Evolutionary conservation across 371 early-diverging fungal genomes (phyloP), one percentile per base, ranked within the genome.

Genomic region (Apophysomyces elegans): DNA sequence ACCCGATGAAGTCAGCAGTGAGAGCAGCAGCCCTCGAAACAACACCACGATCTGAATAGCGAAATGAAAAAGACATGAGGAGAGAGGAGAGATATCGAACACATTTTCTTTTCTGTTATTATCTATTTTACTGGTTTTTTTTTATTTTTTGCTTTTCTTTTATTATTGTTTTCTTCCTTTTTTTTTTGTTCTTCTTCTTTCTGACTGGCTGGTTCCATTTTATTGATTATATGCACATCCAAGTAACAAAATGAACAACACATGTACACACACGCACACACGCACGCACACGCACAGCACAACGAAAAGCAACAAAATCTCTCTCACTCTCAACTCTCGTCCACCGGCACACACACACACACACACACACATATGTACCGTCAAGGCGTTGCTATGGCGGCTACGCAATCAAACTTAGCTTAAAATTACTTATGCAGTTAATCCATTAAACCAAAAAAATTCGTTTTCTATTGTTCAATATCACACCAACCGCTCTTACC

Each of bases 21-120:
- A 50, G 7, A 50, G 18, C 8, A 50, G 54, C 11, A 50, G 54
- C 11, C 54, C 54, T 9, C 9, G 16, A 21, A 21, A 50, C 54
- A 21, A 50, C 54, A 50, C n/a, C 37, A 63, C 41, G 21, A 54
- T 32, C 21, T 16, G 63, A n/a, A 61, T 36, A 61, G 14, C 37
- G 16, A 37, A 61, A 43, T 32, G 44, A 61, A 45, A 37, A 16
- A 37, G 21, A 61, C 18, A 61, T 13, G 21, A 14, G 26, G 61
- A 61, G 61, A 61, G 44, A 61, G 61, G 16, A n/a, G 54, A 50
- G 54, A 18, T 50, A 18, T 18, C 54, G 18, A 7, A 21, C 9
- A 13, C 41, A 13, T n/a, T 50, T 50, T 50, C 11, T 21, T 50
- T 50, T 50, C 16, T 18, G n/a, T 45, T 45, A 6, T 45, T 1